Conservation (phyloP, 371 early-diverging fungal species). For the Mucor piriformis region DNA sequence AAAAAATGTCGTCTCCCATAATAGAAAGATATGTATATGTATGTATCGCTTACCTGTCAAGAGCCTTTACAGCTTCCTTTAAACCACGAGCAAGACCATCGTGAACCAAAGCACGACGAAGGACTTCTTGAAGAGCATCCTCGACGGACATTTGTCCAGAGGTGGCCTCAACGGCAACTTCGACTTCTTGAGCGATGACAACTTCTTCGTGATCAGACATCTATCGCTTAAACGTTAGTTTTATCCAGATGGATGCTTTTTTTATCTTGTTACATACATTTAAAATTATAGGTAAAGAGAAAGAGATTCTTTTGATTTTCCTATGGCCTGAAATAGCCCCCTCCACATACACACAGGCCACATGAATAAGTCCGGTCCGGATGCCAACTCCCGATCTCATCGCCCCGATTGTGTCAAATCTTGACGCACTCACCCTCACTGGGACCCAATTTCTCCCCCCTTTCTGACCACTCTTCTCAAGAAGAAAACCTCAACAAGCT, state of each 20-base stretch:
- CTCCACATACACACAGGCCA: too few species aligned
- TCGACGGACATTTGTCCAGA: slow-evolving; percentile 85
- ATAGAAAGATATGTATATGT: neutral
- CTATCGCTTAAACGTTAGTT: neutral
- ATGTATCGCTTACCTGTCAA: slow-evolving; percentile 86
- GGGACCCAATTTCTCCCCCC: neutral
- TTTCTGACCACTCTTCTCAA: neutral
- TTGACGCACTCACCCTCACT: too few species aligned
- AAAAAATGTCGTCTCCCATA: neutral
- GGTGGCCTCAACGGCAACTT: slow-evolving; percentile 80
- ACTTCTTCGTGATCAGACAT: slow-evolving; percentile 70
- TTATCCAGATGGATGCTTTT: slow-evolving; percentile 13
- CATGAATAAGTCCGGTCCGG: too few species aligned
- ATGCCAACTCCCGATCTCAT: neutral
- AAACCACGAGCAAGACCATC: slow-evolving; percentile 98
- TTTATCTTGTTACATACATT: neutral
- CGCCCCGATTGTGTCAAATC: too few species aligned
- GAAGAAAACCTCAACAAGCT: slow-evolving; percentile 3
- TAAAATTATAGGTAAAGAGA: slow-evolving; percentile 13
- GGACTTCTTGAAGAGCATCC: slow-evolving; percentile 96
- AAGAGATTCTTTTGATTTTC: neutral
- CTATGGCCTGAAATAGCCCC: too few species aligned
- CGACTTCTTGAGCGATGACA: slow-evolving; percentile 69
- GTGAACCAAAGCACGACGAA: slow-evolving; percentile 93
- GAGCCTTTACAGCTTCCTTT: slow-evolving; percentile 96